These are phyloP conservation scores for Pelargonium myrrhifolium DNA, from an alignment of 441 rosid species.

Conservation along the genomic window DNA sequence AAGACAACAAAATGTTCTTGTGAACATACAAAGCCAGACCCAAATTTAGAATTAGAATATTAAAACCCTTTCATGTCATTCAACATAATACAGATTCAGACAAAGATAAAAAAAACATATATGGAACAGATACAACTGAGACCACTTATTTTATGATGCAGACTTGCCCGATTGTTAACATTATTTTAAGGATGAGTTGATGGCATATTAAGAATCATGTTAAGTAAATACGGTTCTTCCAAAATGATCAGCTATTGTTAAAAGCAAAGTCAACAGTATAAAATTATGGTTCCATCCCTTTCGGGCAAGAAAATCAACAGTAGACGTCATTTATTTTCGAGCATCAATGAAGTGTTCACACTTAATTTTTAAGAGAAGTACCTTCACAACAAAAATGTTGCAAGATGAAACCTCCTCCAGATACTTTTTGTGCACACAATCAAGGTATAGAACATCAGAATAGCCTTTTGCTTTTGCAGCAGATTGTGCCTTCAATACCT, in stretches of 20 bases:
- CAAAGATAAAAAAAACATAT: no score
- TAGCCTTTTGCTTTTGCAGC: constrained; percentile 87
- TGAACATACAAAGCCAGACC: no score
- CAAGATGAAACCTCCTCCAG: constrained; percentile 93
- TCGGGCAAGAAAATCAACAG: neutral
- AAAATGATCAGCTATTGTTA: no score
- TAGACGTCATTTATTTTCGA: neutral
- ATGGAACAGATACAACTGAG: no score
- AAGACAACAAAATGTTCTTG: neutral
- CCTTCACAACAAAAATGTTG: constrained; percentile 94
- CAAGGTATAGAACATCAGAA: constrained; percentile 89
- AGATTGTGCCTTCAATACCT: constrained; percentile 91
- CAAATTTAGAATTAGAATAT: no score
- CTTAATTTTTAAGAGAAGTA: constrained; percentile 19
- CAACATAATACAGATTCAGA: no score
- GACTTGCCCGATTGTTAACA: neutral
- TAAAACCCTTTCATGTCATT: no score
- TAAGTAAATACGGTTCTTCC: neutral
- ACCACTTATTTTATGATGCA: neutral
- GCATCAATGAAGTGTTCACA: neutral
- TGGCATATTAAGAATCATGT: neutral
- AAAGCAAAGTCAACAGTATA: neutral
- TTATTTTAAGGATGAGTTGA: no score
- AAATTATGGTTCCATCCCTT: neutral
- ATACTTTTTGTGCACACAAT: constrained; percentile 70